Evolutionary conservation across 176 grass and related monocot genomes (phyloP).

Genomic region (Melocanna baccifera): DNA sequence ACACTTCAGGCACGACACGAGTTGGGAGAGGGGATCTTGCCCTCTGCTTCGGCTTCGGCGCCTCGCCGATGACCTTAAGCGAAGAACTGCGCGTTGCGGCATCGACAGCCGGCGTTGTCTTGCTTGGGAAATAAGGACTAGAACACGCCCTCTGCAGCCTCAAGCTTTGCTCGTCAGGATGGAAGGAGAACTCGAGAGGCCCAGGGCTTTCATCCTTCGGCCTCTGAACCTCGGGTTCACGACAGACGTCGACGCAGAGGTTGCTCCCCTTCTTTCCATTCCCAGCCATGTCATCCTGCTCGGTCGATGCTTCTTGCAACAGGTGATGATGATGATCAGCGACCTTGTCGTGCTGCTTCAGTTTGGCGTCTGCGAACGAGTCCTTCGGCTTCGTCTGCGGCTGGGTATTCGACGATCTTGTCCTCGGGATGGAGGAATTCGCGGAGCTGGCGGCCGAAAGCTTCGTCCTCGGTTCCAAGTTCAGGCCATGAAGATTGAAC

Average conservation of each 20-base stretch:
- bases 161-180: slow-evolving; percentile 36
- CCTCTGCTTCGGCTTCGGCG: slow-evolving; percentile 36
- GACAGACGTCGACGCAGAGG: slow-evolving; percentile 3
- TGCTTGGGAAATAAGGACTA: slow-evolving; percentile 39
- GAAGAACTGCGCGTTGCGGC: slow-evolving; percentile 14
- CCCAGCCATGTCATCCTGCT: background rate
- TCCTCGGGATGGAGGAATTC: background rate
- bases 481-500: slow-evolving; percentile 40
- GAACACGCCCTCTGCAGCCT: slow-evolving; percentile 34
- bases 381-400: background rate
- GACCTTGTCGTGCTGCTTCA: background rate
- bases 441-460: background rate
- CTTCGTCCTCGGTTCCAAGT: slow-evolving; percentile 35
- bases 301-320: background rate
- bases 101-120: background rate
- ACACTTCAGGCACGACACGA: slow-evolving; percentile 50
- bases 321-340: background rate
- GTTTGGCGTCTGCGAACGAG: background rate
- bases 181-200: slow-evolving; percentile 49
- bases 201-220: slow-evolving; percentile 4
- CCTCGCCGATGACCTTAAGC: background rate
- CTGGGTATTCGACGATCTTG: background rate
- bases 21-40: slow-evolving; percentile 58
- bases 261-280: slow-evolving; percentile 12
- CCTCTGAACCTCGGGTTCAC: background rate